Conservation (phyloP, 2,329 filamentous ascomycete species). For the Pseudogymnoascus sp. region DNA sequence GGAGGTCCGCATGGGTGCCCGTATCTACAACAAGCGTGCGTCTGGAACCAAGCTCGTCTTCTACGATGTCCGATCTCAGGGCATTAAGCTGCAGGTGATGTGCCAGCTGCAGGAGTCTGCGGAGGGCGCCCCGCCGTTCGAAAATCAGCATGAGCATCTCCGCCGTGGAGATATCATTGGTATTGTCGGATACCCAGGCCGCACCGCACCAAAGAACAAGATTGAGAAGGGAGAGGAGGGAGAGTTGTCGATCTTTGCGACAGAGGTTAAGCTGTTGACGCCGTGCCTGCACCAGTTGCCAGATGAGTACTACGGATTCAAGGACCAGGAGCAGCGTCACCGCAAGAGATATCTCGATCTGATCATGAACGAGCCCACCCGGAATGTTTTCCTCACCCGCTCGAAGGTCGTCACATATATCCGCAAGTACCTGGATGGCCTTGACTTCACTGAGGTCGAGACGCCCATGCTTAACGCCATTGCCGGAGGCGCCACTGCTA, state of each 20-base stretch:
- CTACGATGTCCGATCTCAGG: conserved; percentile 76
- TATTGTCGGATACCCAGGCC: conserved; percentile 72
- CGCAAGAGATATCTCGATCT: conserved; percentile 91
- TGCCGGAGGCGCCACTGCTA: conserved; percentile 89
- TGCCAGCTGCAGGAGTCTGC: conserved; percentile 76
- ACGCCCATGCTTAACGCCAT: conserved; percentile 97
- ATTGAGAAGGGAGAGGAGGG: conserved; percentile 70
- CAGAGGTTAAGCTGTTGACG: conserved; percentile 75
- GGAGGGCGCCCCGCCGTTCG: conserved; percentile 61
- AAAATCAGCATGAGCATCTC: conserved; percentile 81
- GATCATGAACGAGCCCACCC: conserved; percentile 82
- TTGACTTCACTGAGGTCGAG: conserved; percentile 88
- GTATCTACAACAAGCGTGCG: conserved; percentile 82
- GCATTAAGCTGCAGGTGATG: conserved; percentile 80
- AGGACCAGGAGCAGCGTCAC: conserved; percentile 89
- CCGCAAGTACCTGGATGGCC: conserved; percentile 77
- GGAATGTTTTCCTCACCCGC: conserved; percentile 76
- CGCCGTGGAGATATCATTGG: conserved; percentile 91
- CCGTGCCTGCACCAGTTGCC: conserved; percentile 89
- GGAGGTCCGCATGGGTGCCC: conserved; percentile 68
- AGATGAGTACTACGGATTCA: conserved; percentile 86
- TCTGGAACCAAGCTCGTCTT: conserved; percentile 82
- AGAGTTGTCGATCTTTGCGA: conserved; percentile 89
- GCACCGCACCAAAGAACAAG: conserved; percentile 86
- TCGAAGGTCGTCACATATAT: conserved; percentile 86